These are phyloP conservation scores for Trypanosoma cruzi DNA, from an alignment of 208 protist genomes.

Conservation along the genomic window DNA sequence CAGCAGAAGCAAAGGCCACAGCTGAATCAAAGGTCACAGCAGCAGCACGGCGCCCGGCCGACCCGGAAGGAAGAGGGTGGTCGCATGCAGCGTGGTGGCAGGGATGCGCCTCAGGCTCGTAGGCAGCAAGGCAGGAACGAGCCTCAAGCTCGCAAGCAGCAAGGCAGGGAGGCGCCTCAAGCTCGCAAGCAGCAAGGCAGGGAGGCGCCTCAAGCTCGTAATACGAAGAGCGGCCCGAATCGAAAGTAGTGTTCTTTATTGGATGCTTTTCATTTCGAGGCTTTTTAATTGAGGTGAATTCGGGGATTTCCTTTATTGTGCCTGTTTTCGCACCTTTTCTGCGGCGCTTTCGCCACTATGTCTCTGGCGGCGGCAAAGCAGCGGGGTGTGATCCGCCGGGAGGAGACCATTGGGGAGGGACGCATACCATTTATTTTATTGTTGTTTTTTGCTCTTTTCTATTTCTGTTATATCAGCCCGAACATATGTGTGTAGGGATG, in stretches of 20 bases:
- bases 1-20: no score
- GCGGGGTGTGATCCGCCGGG: conserved; percentile 25
- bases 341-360: conserved; percentile 23
- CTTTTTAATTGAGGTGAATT: conserved; percentile 4
- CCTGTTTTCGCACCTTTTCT: conserved; percentile 25
- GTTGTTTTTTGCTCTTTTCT: conserved; percentile 27
- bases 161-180: no score
- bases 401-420: conserved; percentile 23
- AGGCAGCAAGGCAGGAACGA: no score
- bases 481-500: no score
- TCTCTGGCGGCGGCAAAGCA: conserved; percentile 25
- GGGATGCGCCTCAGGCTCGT: conserved; percentile 22
- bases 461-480: no score
- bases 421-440: conserved; percentile 17
- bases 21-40: no score
- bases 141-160: no score
- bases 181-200: no score
- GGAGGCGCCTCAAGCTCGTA: no score
- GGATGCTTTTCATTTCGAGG: not conserved
- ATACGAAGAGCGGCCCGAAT: no score
- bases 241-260: conserved; percentile 7
- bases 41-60: conserved; percentile 16
- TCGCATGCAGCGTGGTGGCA: conserved; percentile 8
- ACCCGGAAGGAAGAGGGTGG: conserved; percentile 20
- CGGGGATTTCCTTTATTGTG: conserved; percentile 22